Percentiles rank a stretch among this genome's conserved stretches.
phyloP scores from a whole-genome alignment of 2,329 filamentous ascomycete genomes.

The Neofusicoccum parvum region DNA sequence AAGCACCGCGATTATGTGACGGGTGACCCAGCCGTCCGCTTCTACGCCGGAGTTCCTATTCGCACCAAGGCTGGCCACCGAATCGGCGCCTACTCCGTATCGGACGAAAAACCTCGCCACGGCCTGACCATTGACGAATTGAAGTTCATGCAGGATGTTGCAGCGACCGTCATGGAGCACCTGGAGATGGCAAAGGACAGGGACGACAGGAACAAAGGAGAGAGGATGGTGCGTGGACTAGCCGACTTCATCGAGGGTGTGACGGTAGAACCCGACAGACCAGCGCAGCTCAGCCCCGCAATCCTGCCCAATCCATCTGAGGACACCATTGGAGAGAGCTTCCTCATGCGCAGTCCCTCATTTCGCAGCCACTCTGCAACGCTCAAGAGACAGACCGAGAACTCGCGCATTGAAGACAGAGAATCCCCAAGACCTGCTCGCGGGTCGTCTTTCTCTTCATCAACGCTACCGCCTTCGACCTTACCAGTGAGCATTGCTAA shows the following conservation, averaged over 20 bases:
- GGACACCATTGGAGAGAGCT: not conserved
- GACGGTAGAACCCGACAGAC: conserved; percentile 24
- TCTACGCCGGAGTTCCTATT: conserved; percentile 65
- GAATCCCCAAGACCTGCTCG: conserved; percentile 8
- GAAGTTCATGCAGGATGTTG: conserved; percentile 59
- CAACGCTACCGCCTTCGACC: conserved; percentile 21
- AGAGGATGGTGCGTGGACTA: conserved; percentile 35
- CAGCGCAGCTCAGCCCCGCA: conserved; percentile 15
- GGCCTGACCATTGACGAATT: conserved; percentile 53
- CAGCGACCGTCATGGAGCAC: conserved; percentile 40
- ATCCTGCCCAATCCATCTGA: not conserved
- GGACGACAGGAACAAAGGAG: conserved; percentile 29
- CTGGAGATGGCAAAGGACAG: conserved; percentile 27
- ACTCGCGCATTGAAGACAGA: conserved; percentile 31
- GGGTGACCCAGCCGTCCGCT: conserved; percentile 33
- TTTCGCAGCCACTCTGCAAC: conserved; percentile 14
- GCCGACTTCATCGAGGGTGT: conserved; percentile 30
- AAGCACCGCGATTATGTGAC: conserved; percentile 36
- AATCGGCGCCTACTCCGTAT: conserved; percentile 63
- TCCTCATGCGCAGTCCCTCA: conserved; percentile 5
- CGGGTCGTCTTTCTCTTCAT: not conserved
- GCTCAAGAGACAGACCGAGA: conserved; percentile 38
- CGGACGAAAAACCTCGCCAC: conserved; percentile 59
- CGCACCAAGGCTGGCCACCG: conserved; percentile 58
- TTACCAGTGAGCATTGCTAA: conserved; percentile 26